A percentile compares a stretch with the other conserved stretches of the same genome.
Conservation (phyloP, 345 rosid genomes). For the Heritiera littoralis region DNA sequence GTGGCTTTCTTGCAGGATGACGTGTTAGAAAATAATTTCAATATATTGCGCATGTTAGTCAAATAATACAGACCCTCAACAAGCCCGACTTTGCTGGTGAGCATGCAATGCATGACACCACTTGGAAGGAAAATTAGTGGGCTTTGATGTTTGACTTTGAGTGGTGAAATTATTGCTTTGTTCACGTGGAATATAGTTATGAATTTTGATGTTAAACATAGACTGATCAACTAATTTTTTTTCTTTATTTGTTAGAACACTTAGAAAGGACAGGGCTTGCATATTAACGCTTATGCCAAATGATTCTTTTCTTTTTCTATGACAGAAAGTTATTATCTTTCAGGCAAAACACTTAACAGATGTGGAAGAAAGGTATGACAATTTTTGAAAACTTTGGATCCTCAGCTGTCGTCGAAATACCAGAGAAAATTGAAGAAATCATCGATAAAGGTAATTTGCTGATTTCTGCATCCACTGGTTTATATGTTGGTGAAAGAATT, state of each 20-base stretch:
- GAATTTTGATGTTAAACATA: neutral
- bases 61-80: constrained; percentile 61
- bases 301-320: neutral
- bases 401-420: constrained; percentile 56
- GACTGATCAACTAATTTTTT: neutral
- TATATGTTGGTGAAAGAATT: neutral
- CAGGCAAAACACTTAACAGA: constrained; percentile 74
- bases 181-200: neutral
- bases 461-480: neutral
- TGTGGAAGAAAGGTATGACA: constrained; percentile 69
- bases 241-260: too few species aligned
- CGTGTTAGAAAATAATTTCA: constrained; percentile 76
- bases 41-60: constrained; percentile 78
- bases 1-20: constrained; percentile 59
- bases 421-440: constrained; percentile 77
- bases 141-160: neutral
- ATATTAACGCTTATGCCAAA: neutral
- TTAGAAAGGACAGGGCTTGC: neutral
- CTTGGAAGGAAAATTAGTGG: constrained; percentile 1
- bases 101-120: constrained; percentile 21
- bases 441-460: constrained; percentile 65
- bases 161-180: neutral
- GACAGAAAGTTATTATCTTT: neutral
- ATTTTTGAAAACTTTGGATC: constrained; percentile 56
- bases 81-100: constrained; percentile 72